phyloP scores from a whole-genome alignment of 1,139 yeast species.

The Geotrichum fermentans region DNA sequence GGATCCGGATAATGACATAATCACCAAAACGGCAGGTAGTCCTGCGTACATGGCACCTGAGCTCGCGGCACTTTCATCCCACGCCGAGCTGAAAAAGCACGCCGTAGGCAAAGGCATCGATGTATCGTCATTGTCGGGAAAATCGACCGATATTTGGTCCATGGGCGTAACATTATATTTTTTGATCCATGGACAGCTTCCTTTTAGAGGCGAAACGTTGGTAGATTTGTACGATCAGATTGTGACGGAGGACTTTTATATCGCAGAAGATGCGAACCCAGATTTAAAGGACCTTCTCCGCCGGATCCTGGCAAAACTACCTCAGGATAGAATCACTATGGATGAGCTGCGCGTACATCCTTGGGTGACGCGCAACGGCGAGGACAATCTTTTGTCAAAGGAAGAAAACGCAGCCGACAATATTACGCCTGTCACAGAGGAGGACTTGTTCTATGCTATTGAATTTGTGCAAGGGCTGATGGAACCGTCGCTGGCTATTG shows the following conservation, averaged over 20 bases:
- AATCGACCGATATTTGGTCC: constrained; percentile 76
- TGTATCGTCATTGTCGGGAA: constrained; percentile 51
- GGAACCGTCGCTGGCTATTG: constrained; percentile 29
- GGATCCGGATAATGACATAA: constrained; percentile 48
- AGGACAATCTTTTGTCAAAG: constrained; percentile 35
- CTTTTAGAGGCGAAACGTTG: constrained; percentile 41
- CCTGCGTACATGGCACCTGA: constrained; percentile 83
- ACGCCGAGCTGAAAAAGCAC: constrained; percentile 23
- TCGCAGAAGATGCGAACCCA: constrained; percentile 22
- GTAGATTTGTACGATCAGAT: constrained; percentile 47
- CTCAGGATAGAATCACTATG: constrained; percentile 51
- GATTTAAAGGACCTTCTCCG: constrained; percentile 30
- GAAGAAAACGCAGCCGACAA: constrained; percentile 40
- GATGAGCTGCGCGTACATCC: constrained; percentile 50
- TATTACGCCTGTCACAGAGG: constrained; percentile 38
- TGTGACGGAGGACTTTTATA: constrained; percentile 26
- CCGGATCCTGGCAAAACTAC: constrained; percentile 46
- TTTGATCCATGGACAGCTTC: constrained; percentile 39
- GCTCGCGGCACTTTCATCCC: constrained; percentile 51
- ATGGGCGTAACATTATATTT: constrained; percentile 59
- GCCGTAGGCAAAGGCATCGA: constrained; percentile 50
- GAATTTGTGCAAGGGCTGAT: constrained; percentile 34
- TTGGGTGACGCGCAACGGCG: constrained; percentile 49
- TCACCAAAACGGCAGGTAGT: constrained; percentile 67
- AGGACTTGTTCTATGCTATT: constrained; percentile 38